These are phyloP conservation scores for Papiliotrema nemorosa DNA, from an alignment of 1,284 basidiomycete genomes.

Conservation along the genomic window DNA sequence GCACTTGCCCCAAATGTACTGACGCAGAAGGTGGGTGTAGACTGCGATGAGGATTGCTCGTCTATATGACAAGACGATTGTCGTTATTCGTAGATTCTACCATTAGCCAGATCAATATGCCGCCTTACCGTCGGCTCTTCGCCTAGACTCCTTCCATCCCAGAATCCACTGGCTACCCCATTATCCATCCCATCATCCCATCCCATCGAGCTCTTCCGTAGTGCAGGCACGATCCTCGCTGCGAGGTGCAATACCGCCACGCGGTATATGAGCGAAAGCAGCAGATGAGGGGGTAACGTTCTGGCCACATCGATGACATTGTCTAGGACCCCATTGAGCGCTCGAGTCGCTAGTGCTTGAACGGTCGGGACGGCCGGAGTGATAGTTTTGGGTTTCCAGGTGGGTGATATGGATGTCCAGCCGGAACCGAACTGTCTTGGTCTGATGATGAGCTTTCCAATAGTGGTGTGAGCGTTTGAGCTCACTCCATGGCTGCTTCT, in stretches of 20 bases:
- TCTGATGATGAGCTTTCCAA: constrained; percentile 22
- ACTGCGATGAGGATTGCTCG: constrained; percentile 49
- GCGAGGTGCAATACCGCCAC: constrained; percentile 79
- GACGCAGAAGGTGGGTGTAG: constrained; percentile 49
- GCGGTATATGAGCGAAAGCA: constrained; percentile 78
- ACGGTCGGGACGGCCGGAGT: constrained; percentile 14
- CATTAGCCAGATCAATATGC: neutral
- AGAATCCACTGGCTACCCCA: constrained; percentile 30
- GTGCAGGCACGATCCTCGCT: constrained; percentile 69
- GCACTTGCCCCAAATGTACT: constrained; percentile 17
- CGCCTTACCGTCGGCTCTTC: constrained; percentile 45
- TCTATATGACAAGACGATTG: constrained; percentile 46
- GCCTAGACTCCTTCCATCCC: constrained; percentile 43
- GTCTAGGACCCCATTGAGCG: constrained; percentile 28
- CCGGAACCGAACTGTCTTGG: constrained; percentile 40
- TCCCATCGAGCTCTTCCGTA: constrained; percentile 55
- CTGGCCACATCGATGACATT: constrained; percentile 31
- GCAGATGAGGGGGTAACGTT: constrained; percentile 45
- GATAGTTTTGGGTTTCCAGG: constrained; percentile 7
- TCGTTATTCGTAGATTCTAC: constrained; percentile 47
- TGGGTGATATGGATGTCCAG: constrained; percentile 30
- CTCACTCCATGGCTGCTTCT: constrained; percentile 47
- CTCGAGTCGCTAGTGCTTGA: constrained; percentile 22
- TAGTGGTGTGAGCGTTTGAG: neutral
- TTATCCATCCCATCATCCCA: constrained; percentile 39